Percentiles rank a stretch among this genome's conserved stretches.
Conservation (phyloP, 129 eudicot species). For the Silybum marianum region DNA sequence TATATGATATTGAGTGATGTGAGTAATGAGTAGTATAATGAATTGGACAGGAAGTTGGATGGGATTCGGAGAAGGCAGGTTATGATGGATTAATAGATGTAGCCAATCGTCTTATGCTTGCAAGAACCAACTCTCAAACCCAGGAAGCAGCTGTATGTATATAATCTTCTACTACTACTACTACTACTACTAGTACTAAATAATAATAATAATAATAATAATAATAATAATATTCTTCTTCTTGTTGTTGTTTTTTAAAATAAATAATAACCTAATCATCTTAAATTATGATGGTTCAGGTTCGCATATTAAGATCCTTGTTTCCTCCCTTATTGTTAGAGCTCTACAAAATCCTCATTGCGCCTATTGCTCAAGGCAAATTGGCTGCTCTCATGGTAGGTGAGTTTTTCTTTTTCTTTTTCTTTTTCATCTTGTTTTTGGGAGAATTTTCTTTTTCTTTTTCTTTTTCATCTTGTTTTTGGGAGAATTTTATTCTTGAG, state of each 20-base stretch:
- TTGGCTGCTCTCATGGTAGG: conserved; percentile 89
- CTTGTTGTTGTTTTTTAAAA: not conserved
- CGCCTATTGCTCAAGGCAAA: conserved; percentile 83
- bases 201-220: no score
- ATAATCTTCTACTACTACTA: no score
- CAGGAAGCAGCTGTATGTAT: conserved; percentile 71
- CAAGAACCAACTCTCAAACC: conserved; percentile 70
- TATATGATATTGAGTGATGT: not conserved
- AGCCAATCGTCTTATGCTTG: conserved; percentile 77
- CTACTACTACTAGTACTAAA: no score
- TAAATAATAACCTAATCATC: no score
- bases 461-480: not conserved
- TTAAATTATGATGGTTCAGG: conserved; percentile 31
- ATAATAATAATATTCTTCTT: not conserved
- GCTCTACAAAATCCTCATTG: conserved; percentile 68
- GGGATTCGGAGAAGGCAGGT: conserved; percentile 91
- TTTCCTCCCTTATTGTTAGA: conserved; percentile 83
- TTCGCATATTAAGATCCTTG: conserved; percentile 67
- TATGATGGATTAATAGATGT: conserved; percentile 95
- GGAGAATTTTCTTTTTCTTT: not conserved
- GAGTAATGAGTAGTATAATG: not conserved
- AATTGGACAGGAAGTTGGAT: conserved; percentile 66
- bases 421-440: not conserved
- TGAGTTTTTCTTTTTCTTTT: conserved; percentile 29
- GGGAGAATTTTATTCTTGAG: not conserved